These are phyloP conservation scores for Talaromyces sp. DNA, from an alignment of 2,329 filamentous ascomycete species.

Conservation along the genomic window DNA sequence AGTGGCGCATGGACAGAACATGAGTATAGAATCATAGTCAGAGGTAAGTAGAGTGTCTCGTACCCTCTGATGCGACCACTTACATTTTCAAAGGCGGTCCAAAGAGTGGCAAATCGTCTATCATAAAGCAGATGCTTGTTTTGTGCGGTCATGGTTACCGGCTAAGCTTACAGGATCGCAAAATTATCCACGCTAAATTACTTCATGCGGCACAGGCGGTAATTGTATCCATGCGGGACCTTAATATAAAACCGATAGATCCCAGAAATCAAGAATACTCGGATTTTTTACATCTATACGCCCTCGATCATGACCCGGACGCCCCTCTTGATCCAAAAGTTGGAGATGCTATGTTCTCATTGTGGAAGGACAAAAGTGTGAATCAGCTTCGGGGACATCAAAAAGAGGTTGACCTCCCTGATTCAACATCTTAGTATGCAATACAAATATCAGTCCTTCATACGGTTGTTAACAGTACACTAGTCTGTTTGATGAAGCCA, in stretches of 20 bases:
- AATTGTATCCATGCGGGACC: background rate
- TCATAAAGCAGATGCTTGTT: background rate
- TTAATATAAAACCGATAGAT: background rate
- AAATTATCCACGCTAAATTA: background rate
- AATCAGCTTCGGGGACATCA: background rate
- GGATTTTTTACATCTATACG: background rate
- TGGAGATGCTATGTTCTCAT: slow-evolving; percentile 7
- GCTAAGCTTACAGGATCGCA: no score
- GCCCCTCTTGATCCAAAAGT: background rate
- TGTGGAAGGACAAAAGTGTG: slow-evolving; percentile 5
- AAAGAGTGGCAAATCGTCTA: background rate
- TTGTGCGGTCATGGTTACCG: background rate
- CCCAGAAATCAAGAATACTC: background rate
- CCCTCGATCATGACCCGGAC: background rate
- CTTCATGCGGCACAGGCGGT: no score
- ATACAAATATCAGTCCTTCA: background rate
- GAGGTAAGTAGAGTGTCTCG: background rate
- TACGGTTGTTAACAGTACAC: background rate
- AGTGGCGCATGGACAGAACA: background rate
- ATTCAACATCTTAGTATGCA: slow-evolving; percentile 4
- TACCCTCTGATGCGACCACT: background rate
- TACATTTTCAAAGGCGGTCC: background rate
- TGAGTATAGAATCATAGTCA: background rate
- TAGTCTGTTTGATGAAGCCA: slow-evolving; percentile 7
- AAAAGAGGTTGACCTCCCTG: background rate